phyloP scores from a whole-genome alignment of 352 stramenopile genomes.

The Pythium grandisporangium region DNA sequence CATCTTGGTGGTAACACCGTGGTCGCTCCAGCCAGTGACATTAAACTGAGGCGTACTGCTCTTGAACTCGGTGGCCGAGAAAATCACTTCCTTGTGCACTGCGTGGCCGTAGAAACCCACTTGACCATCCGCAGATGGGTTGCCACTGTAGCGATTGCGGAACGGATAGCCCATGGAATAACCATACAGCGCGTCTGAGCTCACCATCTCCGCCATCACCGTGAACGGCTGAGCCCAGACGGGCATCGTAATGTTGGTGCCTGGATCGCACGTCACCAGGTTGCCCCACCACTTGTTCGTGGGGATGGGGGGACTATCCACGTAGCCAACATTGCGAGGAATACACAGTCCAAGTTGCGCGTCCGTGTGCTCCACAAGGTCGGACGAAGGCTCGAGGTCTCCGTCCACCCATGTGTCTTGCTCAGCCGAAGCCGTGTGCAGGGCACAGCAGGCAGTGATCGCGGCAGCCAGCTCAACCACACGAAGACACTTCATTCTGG shows the following conservation, averaged over 20 bases:
- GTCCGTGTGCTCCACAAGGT: slow-evolving; percentile 25
- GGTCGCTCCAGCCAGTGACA: slow-evolving; percentile 53
- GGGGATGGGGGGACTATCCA: slow-evolving; percentile 35
- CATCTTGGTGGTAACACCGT: slow-evolving; percentile 49
- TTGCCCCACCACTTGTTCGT: slow-evolving; percentile 84
- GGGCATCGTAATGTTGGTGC: slow-evolving; percentile 33
- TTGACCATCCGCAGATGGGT: slow-evolving; percentile 18
- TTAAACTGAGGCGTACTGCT: slow-evolving; percentile 27
- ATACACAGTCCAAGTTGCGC: slow-evolving; percentile 32
- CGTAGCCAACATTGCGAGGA: slow-evolving; percentile 46
- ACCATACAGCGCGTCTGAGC: slow-evolving; percentile 22
- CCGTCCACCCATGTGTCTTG: slow-evolving; percentile 42
- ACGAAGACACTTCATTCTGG: too few relatives aligned
- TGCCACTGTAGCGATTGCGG: slow-evolving; percentile 56
- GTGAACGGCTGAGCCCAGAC: slow-evolving; percentile 70
- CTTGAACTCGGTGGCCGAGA: slow-evolving; percentile 48
- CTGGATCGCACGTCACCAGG: slow-evolving; percentile 48
- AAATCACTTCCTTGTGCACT: slow-evolving; percentile 46
- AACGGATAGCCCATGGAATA: slow-evolving; percentile 58
- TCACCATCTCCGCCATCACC: slow-evolving; percentile 24
- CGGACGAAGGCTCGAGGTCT: slow-evolving; percentile 17
- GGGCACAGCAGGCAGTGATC: too few relatives aligned
- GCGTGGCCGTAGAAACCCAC: slow-evolving; percentile 53
- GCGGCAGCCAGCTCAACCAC: too few relatives aligned
- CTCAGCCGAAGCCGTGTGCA: too few relatives aligned